These are phyloP conservation scores for Xerocomellus chrysenteron DNA, from an alignment of 768 basidiomycete species.

Conservation along the genomic window DNA sequence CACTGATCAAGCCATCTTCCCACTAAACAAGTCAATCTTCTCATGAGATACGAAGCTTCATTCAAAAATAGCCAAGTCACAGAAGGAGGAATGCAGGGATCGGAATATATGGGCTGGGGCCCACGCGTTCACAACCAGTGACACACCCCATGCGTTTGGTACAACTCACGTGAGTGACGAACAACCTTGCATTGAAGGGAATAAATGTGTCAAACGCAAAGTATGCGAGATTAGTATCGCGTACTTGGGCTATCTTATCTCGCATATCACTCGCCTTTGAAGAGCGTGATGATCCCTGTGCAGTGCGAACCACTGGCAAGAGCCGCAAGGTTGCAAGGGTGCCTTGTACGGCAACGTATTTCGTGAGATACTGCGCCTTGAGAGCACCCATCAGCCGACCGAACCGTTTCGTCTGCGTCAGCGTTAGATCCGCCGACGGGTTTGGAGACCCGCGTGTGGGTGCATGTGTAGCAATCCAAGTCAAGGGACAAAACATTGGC, in stretches of 20 bases:
- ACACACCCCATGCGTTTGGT: conserved; percentile 17
- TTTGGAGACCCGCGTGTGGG: conserved; percentile 52
- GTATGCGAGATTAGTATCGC: conserved; percentile 11
- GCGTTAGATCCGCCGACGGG: neutral
- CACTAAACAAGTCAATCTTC: conserved; percentile 34
- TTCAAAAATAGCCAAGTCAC: conserved; percentile 36
- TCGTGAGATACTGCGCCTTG: conserved; percentile 42
- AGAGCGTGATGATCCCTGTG: conserved; percentile 48
- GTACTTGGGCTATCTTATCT: neutral
- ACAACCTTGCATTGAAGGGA: conserved; percentile 52
- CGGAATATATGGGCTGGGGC: conserved; percentile 28
- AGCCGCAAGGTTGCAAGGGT: conserved; percentile 44
- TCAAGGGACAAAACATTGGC: conserved; percentile 41
- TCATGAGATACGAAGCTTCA: conserved; percentile 36
- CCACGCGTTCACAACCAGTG: neutral
- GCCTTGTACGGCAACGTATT: conserved; percentile 43
- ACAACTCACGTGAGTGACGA: conserved; percentile 22
- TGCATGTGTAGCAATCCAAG: conserved; percentile 50
- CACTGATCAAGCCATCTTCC: too few relatives aligned
- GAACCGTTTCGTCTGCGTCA: conserved; percentile 16
- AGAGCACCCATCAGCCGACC: conserved; percentile 52
- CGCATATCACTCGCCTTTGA: conserved; percentile 45
- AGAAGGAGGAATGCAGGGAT: conserved; percentile 36
- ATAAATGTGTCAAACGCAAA: conserved; percentile 39
- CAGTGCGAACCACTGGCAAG: conserved; percentile 53